These are phyloP conservation scores for Friedmanniomyces simplex DNA, from an alignment of 495 filamentous ascomycete species.

Conservation along the genomic window DNA sequence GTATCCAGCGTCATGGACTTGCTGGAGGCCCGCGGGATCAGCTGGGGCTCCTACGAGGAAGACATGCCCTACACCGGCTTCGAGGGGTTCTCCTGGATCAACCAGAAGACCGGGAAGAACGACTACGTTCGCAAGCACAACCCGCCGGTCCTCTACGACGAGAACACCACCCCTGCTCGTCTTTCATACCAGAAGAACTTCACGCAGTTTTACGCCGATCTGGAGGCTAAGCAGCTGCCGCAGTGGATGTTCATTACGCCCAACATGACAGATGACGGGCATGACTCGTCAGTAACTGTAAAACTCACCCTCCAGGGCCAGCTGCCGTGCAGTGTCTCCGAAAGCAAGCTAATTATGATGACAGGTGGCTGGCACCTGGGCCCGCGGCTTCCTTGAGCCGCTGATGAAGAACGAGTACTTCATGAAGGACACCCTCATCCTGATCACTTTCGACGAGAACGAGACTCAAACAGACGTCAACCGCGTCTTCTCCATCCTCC, in stretches of 20 bases:
- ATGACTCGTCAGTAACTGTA: slow-evolving; percentile 28
- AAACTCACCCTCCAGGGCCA: too few relatives aligned
- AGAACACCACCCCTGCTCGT: slow-evolving; percentile 20
- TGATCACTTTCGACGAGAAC: slow-evolving; percentile 38
- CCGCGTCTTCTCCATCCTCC: slow-evolving; percentile 31
- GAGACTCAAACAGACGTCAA: slow-evolving; percentile 30
- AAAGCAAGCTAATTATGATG: too few relatives aligned
- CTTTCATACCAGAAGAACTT: slow-evolving; percentile 28
- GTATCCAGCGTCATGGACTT: slow-evolving; percentile 28
- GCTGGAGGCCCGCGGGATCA: slow-evolving; percentile 28
- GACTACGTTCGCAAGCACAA: slow-evolving; percentile 33
- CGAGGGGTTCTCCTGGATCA: slow-evolving; percentile 25
- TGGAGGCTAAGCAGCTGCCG: slow-evolving; percentile 21
- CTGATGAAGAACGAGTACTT: slow-evolving; percentile 31
- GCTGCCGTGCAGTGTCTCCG: too few relatives aligned
- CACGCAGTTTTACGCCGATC: slow-evolving; percentile 25
- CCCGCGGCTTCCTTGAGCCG: slow-evolving; percentile 28
- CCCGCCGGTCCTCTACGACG: slow-evolving; percentile 27
- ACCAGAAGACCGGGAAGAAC: slow-evolving; percentile 32
- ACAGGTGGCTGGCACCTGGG: slow-evolving; percentile 22
- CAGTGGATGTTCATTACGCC: slow-evolving; percentile 33
- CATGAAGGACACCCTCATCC: slow-evolving; percentile 36
- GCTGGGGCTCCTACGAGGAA: slow-evolving; percentile 30
- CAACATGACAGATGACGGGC: slow-evolving; percentile 30
- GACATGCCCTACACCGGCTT: slow-evolving; percentile 32